Base-by-base conservation (phyloP, 1,284 basidiomycete genomes). In the Calocybe gambosa region DNA sequence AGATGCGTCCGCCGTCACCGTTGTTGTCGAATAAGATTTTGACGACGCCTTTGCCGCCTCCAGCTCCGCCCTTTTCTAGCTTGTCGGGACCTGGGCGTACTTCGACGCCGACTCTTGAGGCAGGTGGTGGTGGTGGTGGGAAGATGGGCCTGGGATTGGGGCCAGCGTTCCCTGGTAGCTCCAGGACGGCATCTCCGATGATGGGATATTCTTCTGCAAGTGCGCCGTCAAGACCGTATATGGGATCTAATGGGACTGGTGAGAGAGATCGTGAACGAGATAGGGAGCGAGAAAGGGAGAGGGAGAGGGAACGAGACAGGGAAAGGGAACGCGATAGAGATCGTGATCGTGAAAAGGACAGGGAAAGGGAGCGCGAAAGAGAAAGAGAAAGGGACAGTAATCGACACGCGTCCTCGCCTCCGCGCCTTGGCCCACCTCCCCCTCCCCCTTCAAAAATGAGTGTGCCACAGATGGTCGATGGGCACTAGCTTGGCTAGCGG, bases 391-490 rank as follows among this genome's bases (percentile, higher is more conserved):
- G 35, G 29, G 58, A 59, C 19, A 50, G 46, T 31, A 45, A 46
- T 23, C 28, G 56, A 31, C 52, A 54, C 49, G 44, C 53, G 15
- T 58, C 60, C 12, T 58, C 63, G 19, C 54, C 53, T 12, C 57
- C 61, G 13, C 58, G 57, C 35, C 50, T 62, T 50, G 56, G 59
- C 28, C 44, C 57, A 7, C 53, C 58, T n/a, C 58, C 58, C 31
- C 56, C 60, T 26, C 42, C 42, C 20, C 55, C 62, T 20, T 61
- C 67, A n/a, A 71, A 71, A 49, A 63, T 70, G 60, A 64, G 63
- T 47, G 54, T 69, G 18, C 62, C 66, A 8, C 67, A 68, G 49
- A 64, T 67, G 55, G 60, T 68, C 20, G 68, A 70, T 50, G 65
- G 68, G 8, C 64, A 55, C 47, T 67, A 46, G 36, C 21, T 38